Evolutionary conservation across 352 stramenopile genomes (phyloP), one percentile per base, ranked within the genome.

Genomic region (Phytophthora agathidicida): DNA sequence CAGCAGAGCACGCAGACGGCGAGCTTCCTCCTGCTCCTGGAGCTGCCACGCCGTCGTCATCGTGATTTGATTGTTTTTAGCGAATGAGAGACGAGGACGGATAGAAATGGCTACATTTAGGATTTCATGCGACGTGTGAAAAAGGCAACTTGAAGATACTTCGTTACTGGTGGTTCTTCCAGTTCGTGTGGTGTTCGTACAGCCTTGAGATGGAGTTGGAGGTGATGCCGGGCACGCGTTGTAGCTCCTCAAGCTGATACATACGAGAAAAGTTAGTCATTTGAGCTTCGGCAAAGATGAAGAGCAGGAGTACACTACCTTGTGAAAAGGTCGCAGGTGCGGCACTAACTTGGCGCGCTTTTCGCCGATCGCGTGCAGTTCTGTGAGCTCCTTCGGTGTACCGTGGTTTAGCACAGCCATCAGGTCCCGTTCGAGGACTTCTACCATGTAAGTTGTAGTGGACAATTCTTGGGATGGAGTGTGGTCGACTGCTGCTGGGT

Each of bases 271-370:
- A n/a, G n/a, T n/a, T n/a, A 10, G 11, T 36, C 26, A 32, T 10
- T 31, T 43, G 24, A 32, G 37, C 2, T 43, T 11, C 28, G 30
- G 9, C 7, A 44, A 20, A 32, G 13, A 20, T 36, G 20, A 38
- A 39, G n/a, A n/a, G n/a, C n/a, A n/a, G n/a, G n/a, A 31, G 10
- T 22, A 31, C 28, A n/a, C 7, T 59, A 80, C 74, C 68, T 81
- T 54, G 0, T 69, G 28, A 43, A 79, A 87, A 10, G 75, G 80
- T 19, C 80, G 68, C 24, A 50, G 27, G 16, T 66, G 62, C 0
- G 83, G 38, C 22, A 88, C 68, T 20, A 79, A 67, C 11, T 76
- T 65, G 19, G 77, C 77, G 1, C 74, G 69, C 50, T 85, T 90
- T 36, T 53, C 65, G 19, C 80, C 77, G 33, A 90, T 88, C 7